Evolutionary conservation across 1,139 yeast genomes (phyloP).

Genomic region (Geotrichum aggregatum): DNA sequence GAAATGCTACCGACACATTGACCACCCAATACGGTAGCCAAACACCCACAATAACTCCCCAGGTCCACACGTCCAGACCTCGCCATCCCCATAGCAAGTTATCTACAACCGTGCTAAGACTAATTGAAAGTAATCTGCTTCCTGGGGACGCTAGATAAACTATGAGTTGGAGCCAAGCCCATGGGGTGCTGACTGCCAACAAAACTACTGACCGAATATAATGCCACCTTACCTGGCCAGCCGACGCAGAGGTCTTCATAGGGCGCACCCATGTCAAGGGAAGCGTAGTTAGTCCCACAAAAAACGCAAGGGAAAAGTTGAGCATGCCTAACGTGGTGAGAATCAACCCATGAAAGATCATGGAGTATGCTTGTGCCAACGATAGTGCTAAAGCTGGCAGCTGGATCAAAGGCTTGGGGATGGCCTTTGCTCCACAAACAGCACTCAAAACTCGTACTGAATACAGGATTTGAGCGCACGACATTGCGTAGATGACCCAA

Average conservation of each 20-base stretch:
- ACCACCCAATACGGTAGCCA: constrained; percentile 84
- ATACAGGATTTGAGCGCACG: constrained; percentile 11
- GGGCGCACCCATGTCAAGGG: constrained; percentile 69
- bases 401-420: neutral
- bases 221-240: constrained; percentile 5
- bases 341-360: constrained; percentile 61
- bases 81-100: constrained; percentile 63
- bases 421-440: neutral
- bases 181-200: constrained; percentile 20
- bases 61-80: constrained; percentile 78
- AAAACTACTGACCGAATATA: constrained; percentile 17
- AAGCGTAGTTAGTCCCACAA: constrained; percentile 60
- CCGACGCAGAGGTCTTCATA: constrained; percentile 14
- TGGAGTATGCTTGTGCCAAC: constrained; percentile 42
- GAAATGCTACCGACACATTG: constrained; percentile 40
- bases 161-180: constrained; percentile 38
- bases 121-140: constrained; percentile 19
- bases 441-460: neutral
- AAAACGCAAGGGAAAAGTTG: constrained; percentile 76
- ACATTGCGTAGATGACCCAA: constrained; percentile 19
- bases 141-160: constrained; percentile 36
- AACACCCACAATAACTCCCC: constrained; percentile 67
- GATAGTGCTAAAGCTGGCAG: constrained; percentile 24
- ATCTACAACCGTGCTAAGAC: constrained; percentile 40
- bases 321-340: constrained; percentile 73